phyloP scores from a whole-genome alignment of 2,329 filamentous ascomycete genomes.

The Microcera coccophila region DNA sequence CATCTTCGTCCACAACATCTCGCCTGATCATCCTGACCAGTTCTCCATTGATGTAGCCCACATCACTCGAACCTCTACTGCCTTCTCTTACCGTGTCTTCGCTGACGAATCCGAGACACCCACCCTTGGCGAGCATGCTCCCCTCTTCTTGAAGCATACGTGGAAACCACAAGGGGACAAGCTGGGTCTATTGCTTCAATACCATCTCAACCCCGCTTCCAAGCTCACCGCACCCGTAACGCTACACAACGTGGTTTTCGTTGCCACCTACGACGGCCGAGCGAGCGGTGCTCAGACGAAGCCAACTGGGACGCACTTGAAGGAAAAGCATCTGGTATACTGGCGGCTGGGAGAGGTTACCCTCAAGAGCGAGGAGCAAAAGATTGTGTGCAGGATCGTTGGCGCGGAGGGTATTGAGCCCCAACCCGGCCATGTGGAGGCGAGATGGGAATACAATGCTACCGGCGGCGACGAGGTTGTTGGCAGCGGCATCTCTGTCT shows the following conservation, averaged over 20 bases:
- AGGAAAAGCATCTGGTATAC: conserved; percentile 72
- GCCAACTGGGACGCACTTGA: conserved; percentile 72
- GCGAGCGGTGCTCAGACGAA: conserved; percentile 71
- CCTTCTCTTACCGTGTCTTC: conserved; percentile 90
- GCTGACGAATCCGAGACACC: conserved; percentile 54
- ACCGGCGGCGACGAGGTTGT: conserved; percentile 43
- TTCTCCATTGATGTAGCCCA: conserved; percentile 72
- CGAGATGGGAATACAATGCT: conserved; percentile 65
- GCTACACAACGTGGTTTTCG: conserved; percentile 69
- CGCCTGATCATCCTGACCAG: conserved; percentile 65
- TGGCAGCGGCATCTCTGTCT: conserved; percentile 63
- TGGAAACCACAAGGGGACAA: conserved; percentile 86
- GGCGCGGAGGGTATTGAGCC: conserved; percentile 68
- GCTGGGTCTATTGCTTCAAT: conserved; percentile 80
- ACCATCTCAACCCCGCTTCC: conserved; percentile 72
- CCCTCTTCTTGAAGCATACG: conserved; percentile 66
- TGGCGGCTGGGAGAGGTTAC: conserved; percentile 78
- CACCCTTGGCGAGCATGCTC: conserved; percentile 55
- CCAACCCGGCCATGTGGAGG: conserved; percentile 73
- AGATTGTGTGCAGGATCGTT: conserved; percentile 77
- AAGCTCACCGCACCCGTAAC: conserved; percentile 40
- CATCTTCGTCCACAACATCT: conserved; percentile 73
- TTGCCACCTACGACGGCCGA: conserved; percentile 67
- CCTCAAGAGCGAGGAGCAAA: conserved; percentile 61
- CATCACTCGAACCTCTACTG: conserved; percentile 70